Evolutionary conservation across 768 basidiomycete genomes (phyloP).

Genomic region (Lentinula aciculospora): DNA sequence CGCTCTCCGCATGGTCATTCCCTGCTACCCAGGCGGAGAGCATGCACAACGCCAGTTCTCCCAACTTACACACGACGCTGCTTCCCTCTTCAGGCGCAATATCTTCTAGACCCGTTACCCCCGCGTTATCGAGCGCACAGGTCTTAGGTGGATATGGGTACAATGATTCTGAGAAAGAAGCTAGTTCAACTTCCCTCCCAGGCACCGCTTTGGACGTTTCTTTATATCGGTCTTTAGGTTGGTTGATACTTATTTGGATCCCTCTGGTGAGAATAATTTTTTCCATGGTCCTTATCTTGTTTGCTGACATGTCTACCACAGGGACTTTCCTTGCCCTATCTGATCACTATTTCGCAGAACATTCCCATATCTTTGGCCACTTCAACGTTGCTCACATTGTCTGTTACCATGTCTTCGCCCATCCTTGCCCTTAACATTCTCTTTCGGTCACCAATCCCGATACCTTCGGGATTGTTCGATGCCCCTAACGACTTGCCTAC

Average conservation of each 20-base stretch:
- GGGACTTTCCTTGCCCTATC: conserved; percentile 61
- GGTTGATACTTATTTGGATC: conserved; percentile 65
- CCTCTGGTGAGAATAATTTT: conserved; percentile 51
- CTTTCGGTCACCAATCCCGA: conserved; percentile 56
- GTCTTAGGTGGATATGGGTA: conserved; percentile 71
- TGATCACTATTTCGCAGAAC: conserved; percentile 37
- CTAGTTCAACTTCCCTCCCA: conserved; percentile 37
- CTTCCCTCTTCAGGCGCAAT: conserved; percentile 26
- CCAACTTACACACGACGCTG: conserved; percentile 38
- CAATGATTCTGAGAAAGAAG: conserved; percentile 48
- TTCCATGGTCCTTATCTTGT: background rate
- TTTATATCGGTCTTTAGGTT: conserved; percentile 46
- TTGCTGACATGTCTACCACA: conserved; percentile 21
- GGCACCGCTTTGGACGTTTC: conserved; percentile 51
- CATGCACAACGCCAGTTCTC: conserved; percentile 28
- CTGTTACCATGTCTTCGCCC: conserved; percentile 65
- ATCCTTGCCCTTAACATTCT: conserved; percentile 58
- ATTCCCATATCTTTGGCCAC: conserved; percentile 28
- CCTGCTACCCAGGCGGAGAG: conserved; percentile 39
- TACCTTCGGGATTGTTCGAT: conserved; percentile 63
- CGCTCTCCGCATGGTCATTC: conserved; percentile 66
- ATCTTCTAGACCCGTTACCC: conserved; percentile 42
- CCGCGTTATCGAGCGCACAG: conserved; percentile 50
- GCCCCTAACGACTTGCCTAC: conserved; percentile 35
- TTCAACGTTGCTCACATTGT: conserved; percentile 52